Percentiles rank a stretch among this genome's conserved stretches.
phyloP scores from a whole-genome alignment of 139 green algal species.

The Micractinium sp. region DNA sequence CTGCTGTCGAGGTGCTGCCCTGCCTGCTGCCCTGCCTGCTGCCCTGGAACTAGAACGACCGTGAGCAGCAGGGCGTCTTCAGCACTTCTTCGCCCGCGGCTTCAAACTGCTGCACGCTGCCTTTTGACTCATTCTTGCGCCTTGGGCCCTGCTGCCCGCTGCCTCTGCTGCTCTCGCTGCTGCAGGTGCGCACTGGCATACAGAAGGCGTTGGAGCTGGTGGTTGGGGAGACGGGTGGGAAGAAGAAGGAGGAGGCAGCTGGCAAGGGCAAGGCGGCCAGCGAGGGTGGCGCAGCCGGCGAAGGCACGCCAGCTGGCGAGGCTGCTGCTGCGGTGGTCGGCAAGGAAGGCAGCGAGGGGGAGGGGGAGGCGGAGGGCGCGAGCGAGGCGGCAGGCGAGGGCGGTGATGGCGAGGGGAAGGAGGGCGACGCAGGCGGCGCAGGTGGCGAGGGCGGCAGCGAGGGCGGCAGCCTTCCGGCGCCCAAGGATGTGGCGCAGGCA shows the following conservation, averaged over 20 bases:
- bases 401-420: not conserved
- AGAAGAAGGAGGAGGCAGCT: not conserved
- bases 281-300: not conserved
- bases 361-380: not conserved
- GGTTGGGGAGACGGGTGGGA: not conserved
- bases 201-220: slow-evolving; percentile 33
- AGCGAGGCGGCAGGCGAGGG: not conserved
- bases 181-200: slow-evolving; percentile 15
- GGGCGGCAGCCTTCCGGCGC: not conserved
- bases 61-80: too few species aligned
- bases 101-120: too few species aligned
- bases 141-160: not conserved
- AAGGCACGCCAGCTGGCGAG: too few species aligned
- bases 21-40: not conserved
- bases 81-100: too few species aligned
- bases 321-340: too few species aligned
- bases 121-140: not conserved
- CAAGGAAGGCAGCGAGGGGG: not conserved
- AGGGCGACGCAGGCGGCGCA: not conserved
- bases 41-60: too few species aligned
- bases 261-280: not conserved
- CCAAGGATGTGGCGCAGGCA: slow-evolving; percentile 10
- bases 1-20: too few species aligned
- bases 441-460: not conserved
- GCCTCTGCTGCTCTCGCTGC: not conserved